Evolutionary conservation across 2,329 filamentous ascomycete genomes (phyloP), one percentile per base, ranked within the genome.

Genomic region (Akanthomyces uredinophilus): DNA sequence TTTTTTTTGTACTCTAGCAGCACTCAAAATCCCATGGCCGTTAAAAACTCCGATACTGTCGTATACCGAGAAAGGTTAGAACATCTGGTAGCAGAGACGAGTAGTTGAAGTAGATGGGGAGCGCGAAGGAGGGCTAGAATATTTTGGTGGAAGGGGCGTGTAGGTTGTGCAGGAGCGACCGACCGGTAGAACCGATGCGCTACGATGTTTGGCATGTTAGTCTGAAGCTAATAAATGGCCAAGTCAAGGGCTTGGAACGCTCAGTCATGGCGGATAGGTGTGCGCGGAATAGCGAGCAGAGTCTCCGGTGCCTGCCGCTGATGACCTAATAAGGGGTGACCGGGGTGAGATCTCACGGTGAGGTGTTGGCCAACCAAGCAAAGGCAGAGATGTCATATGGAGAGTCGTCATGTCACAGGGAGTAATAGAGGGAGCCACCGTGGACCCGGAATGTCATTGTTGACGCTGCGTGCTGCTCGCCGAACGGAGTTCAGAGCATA

Each of bases 391-490:
- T 20, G 20, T n/a, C 6, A 41, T 55, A 41, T 32, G 35, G 29
- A 43, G 52, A 18, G 7, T 32, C 27, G 20, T n/a, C 16, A 39
- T 24, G 41, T 22, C 6, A 50, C 22, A 13, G n/a, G 22, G 32
- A n/a, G 55, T 58, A 58, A 50, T 58, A 41, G 32, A 41, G 20
- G 49, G 55, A 24, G 55, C 55, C 20, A 43, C 16, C 56, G 56
- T 59, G 35, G 56, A 58, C 35, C 53, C 32, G 22, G 22, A 32
- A 18, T 41, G 44, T 32, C 35, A 41, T 39, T 50, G 32, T 50
- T 51, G 35, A 50, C 14, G 56, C 3, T 14, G 22, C 41, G 14
- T 43, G 24, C 56, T 43, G 35, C 56, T 59, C 35, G 51, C 35
- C 32, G 32, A 50, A 14, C 56, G 56, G 35, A 59, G 22, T 59